Base-by-base conservation (phyloP, 257 asterid genomes). In the Solanum virginianum region DNA sequence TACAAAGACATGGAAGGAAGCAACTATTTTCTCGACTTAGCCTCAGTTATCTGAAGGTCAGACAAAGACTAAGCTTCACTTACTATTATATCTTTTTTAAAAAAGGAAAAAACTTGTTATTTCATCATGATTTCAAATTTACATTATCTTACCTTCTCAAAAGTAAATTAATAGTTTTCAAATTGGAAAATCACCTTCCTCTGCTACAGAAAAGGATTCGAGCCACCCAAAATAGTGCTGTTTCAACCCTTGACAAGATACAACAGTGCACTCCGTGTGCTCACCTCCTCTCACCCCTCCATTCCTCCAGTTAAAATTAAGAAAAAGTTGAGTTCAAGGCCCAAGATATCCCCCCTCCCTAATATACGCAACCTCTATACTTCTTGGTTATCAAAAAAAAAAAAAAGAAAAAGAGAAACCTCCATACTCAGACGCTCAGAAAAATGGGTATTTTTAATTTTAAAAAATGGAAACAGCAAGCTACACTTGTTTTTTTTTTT, bases 11-110 rank as follows among this genome's bases (percentile, higher is more conserved):
- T 20, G 66, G 99, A 80, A 92, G 98, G 98, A 92, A 92, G 87
- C 98, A 92, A 17, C 88, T 93, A 68, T 94, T 94, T 89, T 92
- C 96, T 8, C 98, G 98, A 86, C 98, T 96, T 68, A 94, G 98
- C 93, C 94, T 96, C 88, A 93, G 93, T 91, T 96, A 94, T 90
- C 87, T 94, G 36, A 94, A 94, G 97, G 99, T 93, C 84, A 90
- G 63, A 32, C 59, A 4, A 47, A 43, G 68, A 79, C 36, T 74
- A 4, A 13, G 59, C 17, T 1, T 36, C 10, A 8, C 16, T 26
- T 1, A 29, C 80, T 14, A 51, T 84, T 41, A 65, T 82, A 60
- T 14, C 43, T 7, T 65, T 63, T 63, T 8, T 17, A 4, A 24
- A 63, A 26, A 24, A 2, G 17, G 14, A 62, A 62, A 62, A 62